Evolutionary conservation across 140 eudicot species (phyloP).

Genomic region (Senecio squalidus): DNA sequence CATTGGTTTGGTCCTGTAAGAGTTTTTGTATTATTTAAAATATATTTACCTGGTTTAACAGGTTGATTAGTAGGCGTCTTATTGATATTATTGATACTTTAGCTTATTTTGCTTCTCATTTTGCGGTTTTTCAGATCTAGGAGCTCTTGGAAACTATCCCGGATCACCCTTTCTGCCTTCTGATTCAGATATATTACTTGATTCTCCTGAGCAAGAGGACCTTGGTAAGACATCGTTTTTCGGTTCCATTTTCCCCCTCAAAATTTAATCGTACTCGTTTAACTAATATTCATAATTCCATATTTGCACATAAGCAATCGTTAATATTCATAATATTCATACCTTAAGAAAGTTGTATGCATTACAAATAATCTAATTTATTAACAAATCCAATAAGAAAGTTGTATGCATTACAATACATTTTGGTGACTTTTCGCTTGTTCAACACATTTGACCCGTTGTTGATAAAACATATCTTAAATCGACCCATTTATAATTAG

Average conservation of each 20-base stretch:
- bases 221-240: conserved; percentile 47
- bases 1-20: too few relatives aligned
- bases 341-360: too few relatives aligned
- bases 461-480: not conserved
- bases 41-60: too few relatives aligned
- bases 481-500: not conserved
- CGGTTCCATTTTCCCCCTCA: not conserved
- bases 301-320: too few relatives aligned
- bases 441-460: not conserved
- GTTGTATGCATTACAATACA: not conserved
- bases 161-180: conserved; percentile 93
- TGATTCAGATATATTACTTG: conserved; percentile 96
- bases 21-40: too few relatives aligned
- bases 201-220: conserved; percentile 94
- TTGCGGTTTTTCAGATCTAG: conserved; percentile 58
- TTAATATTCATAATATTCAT: too few relatives aligned
- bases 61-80: too few relatives aligned
- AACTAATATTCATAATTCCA: too few relatives aligned
- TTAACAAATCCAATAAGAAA: too few relatives aligned
- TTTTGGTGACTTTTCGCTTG: not conserved
- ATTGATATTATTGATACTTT: too few relatives aligned
- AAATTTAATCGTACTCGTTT: too few relatives aligned
- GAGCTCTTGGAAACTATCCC: conserved; percentile 94
- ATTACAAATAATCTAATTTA: too few relatives aligned
- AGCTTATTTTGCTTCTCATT: not conserved